A percentile compares a stretch with the other conserved stretches of the same genome.
These are phyloP conservation scores for Thuja plicata DNA, from an alignment of 83 land plant genomes.

Conservation along the genomic window DNA sequence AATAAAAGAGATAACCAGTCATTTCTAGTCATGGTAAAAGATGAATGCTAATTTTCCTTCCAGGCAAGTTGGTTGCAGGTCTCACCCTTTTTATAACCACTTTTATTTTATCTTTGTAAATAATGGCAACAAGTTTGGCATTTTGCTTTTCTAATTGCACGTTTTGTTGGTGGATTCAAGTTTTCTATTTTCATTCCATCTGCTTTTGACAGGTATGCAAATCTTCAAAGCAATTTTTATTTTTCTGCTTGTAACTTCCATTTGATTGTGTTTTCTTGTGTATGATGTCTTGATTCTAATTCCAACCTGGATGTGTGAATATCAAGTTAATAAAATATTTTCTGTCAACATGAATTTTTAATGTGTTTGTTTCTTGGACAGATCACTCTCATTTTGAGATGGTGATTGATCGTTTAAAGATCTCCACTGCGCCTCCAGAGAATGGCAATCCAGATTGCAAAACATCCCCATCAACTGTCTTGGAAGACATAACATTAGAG, in stretches of 20 bases:
- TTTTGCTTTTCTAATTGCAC: neutral
- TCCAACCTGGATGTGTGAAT: neutral
- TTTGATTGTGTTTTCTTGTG: neutral
- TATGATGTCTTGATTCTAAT: neutral
- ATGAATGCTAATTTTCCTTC: neutral
- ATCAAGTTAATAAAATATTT: neutral
- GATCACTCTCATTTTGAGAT: constrained; percentile 2
- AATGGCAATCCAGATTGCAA: neutral
- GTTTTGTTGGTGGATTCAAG: neutral
- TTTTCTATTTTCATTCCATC: neutral
- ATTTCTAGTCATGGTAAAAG: neutral
- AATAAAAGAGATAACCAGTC: neutral
- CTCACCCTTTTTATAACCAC: neutral
- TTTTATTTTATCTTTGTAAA: neutral
- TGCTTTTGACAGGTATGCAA: neutral
- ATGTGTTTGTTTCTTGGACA: neutral
- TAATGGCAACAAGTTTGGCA: neutral
- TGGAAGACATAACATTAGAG: constrained; percentile 1
- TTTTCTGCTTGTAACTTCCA: neutral
- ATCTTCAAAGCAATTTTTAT: neutral
- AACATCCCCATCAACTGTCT: neutral
- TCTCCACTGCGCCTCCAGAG: neutral
- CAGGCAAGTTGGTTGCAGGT: neutral
- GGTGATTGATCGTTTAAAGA: constrained; percentile 4
- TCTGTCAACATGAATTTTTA: neutral